phyloP scores from a whole-genome alignment of 1,284 basidiomycete genomes.

The Puccinia hordei region DNA sequence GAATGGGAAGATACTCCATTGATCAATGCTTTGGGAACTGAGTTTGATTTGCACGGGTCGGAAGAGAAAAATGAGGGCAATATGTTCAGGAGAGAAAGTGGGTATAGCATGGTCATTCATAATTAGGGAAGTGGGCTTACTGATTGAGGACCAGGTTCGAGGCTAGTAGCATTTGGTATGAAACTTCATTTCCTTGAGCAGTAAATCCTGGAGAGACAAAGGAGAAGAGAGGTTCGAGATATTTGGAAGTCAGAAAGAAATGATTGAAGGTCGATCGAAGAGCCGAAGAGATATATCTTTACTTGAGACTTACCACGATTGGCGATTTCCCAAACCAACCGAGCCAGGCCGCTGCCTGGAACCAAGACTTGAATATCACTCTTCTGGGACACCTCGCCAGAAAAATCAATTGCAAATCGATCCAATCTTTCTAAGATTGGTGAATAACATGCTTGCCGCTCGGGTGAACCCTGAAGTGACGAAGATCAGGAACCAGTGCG shows the following conservation, averaged over 20 bases:
- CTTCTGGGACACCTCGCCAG: constrained; percentile 64
- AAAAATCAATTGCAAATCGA: constrained; percentile 66
- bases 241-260: background rate
- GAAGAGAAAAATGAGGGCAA: background rate
- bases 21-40: constrained; percentile 69
- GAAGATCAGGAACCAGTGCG: constrained; percentile 5
- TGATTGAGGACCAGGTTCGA: constrained; percentile 80
- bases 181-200: constrained; percentile 90
- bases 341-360: constrained; percentile 81
- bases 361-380: constrained; percentile 73
- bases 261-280: constrained; percentile 3
- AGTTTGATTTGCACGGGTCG: background rate
- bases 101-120: constrained; percentile 44
- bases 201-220: constrained; percentile 68
- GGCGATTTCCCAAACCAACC: constrained; percentile 82
- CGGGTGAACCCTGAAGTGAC: constrained; percentile 68
- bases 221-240: background rate
- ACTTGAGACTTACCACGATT: constrained; percentile 66
- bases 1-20: constrained; percentile 80
- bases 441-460: constrained; percentile 74
- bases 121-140: constrained; percentile 60
- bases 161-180: constrained; percentile 84
- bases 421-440: constrained; percentile 77
- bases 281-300: constrained; percentile 47
- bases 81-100: constrained; percentile 49